These are phyloP conservation scores for Moesziomyces antarcticus DNA, from an alignment of 1,284 basidiomycete species.

Conservation along the genomic window DNA sequence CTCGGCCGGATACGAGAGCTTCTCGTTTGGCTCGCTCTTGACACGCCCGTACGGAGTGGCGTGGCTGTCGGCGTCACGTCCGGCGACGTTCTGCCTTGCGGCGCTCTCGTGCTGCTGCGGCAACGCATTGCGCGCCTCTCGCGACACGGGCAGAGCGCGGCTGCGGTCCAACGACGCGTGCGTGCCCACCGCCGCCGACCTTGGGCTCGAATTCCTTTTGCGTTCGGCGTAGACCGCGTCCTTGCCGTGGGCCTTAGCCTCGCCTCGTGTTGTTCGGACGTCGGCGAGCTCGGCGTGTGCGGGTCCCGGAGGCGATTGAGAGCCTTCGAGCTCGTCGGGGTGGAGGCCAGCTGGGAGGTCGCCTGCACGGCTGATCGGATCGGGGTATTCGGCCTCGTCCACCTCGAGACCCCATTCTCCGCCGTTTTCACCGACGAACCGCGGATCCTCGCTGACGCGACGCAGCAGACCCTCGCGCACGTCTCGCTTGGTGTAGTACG, in stretches of 20 bases:
- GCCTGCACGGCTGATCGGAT: slow-evolving; percentile 51
- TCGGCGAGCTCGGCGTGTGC: slow-evolving; percentile 16
- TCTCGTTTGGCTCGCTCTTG: slow-evolving; percentile 12
- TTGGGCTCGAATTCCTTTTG: slow-evolving; percentile 6
- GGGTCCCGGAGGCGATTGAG: slow-evolving; percentile 28
- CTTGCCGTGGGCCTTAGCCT: slow-evolving; percentile 3
- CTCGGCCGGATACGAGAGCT: slow-evolving; percentile 27
- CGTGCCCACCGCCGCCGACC: slow-evolving; percentile 9
- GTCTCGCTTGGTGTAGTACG: slow-evolving; percentile 66
- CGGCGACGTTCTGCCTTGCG: slow-evolving; percentile 3
- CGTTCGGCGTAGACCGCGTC: slow-evolving; percentile 12
- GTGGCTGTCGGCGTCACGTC: slow-evolving; percentile 5
- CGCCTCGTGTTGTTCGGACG: slow-evolving; percentile 8
- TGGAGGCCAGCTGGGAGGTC: slow-evolving; percentile 38
- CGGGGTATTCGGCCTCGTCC: slow-evolving; percentile 56
- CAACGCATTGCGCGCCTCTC: slow-evolving; percentile 2
- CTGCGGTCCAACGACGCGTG: slow-evolving; percentile 7
- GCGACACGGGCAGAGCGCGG: slow-evolving; percentile 18
- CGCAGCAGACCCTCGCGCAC: slow-evolving; percentile 56
- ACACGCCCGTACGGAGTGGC: slow-evolving; percentile 10
- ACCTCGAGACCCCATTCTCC: slow-evolving; percentile 60
- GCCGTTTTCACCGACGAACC: slow-evolving; percentile 58
- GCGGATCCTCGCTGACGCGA: slow-evolving; percentile 64
- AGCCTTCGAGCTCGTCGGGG: slow-evolving; percentile 35
- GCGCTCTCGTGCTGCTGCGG: slow-evolving; percentile 12